These are phyloP conservation scores for Yamadazyma philogaea DNA, from an alignment of 805 yeast species.

Conservation along the genomic window DNA sequence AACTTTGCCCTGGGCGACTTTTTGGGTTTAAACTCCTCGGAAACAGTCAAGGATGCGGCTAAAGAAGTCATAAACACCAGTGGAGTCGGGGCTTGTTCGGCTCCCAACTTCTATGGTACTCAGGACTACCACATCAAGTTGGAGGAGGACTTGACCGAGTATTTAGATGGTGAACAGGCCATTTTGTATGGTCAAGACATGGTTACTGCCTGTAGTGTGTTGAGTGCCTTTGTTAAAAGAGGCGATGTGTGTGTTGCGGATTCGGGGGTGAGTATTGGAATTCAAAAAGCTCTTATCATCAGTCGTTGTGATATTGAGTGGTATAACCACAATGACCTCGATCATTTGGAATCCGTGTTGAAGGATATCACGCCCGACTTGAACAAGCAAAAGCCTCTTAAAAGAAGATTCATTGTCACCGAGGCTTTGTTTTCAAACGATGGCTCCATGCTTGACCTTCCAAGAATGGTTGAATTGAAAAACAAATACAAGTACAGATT, in stretches of 20 bases:
- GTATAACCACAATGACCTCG: constrained; percentile 86
- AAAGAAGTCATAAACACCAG: constrained; percentile 56
- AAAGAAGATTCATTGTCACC: constrained; percentile 85
- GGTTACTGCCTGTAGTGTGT: constrained; percentile 78
- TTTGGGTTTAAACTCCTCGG: constrained; percentile 54
- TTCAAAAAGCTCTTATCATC: constrained; percentile 85
- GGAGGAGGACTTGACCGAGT: constrained; percentile 71
- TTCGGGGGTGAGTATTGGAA: constrained; percentile 64
- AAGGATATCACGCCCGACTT: constrained; percentile 57
- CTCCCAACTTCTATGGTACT: constrained; percentile 95
- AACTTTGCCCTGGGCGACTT: constrained; percentile 76
- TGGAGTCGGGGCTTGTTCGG: constrained; percentile 99
- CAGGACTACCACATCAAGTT: constrained; percentile 85
- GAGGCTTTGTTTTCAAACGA: constrained; percentile 82
- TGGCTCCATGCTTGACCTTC: constrained; percentile 78
- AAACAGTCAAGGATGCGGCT: constrained; percentile 50
- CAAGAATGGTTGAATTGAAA: constrained; percentile 67
- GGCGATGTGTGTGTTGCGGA: constrained; percentile 93
- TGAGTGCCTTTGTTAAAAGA: constrained; percentile 92
- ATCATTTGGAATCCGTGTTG: constrained; percentile 69
- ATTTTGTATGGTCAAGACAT: constrained; percentile 93
- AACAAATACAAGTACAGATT: constrained; percentile 80
- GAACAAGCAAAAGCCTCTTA: constrained; percentile 67
- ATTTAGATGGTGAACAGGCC: constrained; percentile 72
- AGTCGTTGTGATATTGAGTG: constrained; percentile 83